Percentiles rank a stretch among this genome's conserved stretches.
These are phyloP conservation scores for Diaporthe citrichinensis DNA, from an alignment of 2,329 filamentous ascomycete species.

Conservation along the genomic window DNA sequence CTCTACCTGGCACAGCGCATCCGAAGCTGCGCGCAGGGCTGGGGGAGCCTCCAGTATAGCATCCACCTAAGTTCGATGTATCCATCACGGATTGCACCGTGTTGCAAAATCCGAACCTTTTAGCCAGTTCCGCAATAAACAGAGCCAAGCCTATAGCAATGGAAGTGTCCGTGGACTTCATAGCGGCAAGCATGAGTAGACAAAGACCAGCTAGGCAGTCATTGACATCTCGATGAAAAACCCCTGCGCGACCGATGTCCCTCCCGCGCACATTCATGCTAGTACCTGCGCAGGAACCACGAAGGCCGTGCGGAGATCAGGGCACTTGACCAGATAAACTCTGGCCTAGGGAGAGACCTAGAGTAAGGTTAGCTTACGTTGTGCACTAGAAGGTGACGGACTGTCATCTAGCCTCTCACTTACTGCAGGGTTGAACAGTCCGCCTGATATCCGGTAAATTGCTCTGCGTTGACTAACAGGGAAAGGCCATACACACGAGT, in stretches of 20 bases:
- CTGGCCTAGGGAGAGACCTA: constrained; percentile 67
- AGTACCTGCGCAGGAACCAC: constrained; percentile 67
- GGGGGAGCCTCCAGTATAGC: constrained; percentile 58
- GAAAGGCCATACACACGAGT: constrained; percentile 59
- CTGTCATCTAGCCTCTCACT: constrained; percentile 41
- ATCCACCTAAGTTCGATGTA: constrained; percentile 48
- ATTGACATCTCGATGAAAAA: constrained; percentile 75
- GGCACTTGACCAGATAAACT: constrained; percentile 64
- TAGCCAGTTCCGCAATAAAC: constrained; percentile 64
- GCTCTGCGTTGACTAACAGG: constrained; percentile 62
- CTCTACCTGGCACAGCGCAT: constrained; percentile 58
- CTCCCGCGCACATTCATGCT: constrained; percentile 67
- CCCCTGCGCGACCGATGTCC: constrained; percentile 63
- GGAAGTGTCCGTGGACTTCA: constrained; percentile 77
- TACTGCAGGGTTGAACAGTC: constrained; percentile 58
- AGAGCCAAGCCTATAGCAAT: constrained; percentile 76
- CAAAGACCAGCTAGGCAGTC: constrained; percentile 70
- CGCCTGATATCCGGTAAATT: constrained; percentile 63
- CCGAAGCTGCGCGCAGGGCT: constrained; percentile 61
- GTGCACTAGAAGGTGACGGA: not conserved
- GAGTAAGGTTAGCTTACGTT: not conserved
- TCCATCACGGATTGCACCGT: not conserved
- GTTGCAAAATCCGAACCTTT: constrained; percentile 43
- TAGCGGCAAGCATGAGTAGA: constrained; percentile 75
- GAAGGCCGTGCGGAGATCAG: constrained; percentile 59